Evolutionary conservation across 768 basidiomycete genomes (phyloP), one percentile per base, ranked within the genome.

Genomic region (Leucocoprinus birnbaumii): DNA sequence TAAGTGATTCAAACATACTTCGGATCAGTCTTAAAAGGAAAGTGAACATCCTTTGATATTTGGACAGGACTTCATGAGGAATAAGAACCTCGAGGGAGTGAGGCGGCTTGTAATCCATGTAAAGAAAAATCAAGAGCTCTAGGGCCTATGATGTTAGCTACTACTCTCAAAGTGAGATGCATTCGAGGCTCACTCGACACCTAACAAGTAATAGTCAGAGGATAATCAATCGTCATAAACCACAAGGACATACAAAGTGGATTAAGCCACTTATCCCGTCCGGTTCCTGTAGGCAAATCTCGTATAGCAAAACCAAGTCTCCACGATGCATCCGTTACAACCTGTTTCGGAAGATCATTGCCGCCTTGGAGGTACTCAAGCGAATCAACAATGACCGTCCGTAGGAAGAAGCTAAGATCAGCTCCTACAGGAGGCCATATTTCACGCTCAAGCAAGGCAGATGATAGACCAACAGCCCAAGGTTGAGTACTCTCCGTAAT

Each of bases 61-160:
- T 95, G 4, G 81, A 85, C n/a, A 94, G 68, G 27, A 89, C 79
- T 3, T 80, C 75, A 1, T 81, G 73, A 2, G 90, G 83, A 27
- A 96, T 87, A 9, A 96, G 65, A 10, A 85, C 77, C 44, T 85
- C 82, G 37, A 96, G 71, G 0, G 91, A 82, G n/a, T 77, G 76
- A 1, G 92, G 91, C n/a, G 91, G 86, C 62, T 88, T 88, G 68
- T 96, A 96, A 59, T 93, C 85, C 74, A 96, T 85, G 64, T 91
- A 91, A 13, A 96, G 71, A 65, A 95, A n/a, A 96, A 66, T 95
- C 94, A 41, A 96, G 67, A 6, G 94, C 92, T 66, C 90, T 91
- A 59, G 4, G 18, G 49, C 60, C 25, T 26, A 47, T 58, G 19
- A 37, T 27, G 7, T 42, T 4, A 45, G 37, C 19, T 19, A 18